Base-by-base conservation (phyloP, 208 protist genomes). In the Willaertia magna region DNA sequence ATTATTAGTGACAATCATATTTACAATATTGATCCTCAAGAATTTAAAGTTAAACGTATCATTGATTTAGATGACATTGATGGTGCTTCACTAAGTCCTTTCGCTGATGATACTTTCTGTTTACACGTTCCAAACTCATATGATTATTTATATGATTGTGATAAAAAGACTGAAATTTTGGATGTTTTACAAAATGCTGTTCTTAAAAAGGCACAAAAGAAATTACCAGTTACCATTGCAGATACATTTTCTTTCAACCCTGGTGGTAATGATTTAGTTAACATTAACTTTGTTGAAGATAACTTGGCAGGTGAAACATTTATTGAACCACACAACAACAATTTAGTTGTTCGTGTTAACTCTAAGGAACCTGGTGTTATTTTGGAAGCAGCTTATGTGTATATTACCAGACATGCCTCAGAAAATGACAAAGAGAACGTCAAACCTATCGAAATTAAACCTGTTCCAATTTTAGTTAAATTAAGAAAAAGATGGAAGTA, bases 401-500 rank as follows among this genome's bases (percentile, higher is more conserved):
- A 83, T 26, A 22, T 55, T 16, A 67, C 55, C 2, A 67, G 55
- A 67, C 55, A 67, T 67, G 55, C 55, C 55, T 67, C 55, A 67
- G 55, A 67, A 67, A 83, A 83, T 4, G 78, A 83, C 3, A 40
- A 83, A 52, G 34, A 30, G 22, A 48, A 55, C 43, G 55, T 67
- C 9, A 67, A 67, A 67, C 78, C 78, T 4, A 55, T 83, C 42
- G 78, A 83, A 55, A 30, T 83, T 18, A 83, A 83, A 40, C 30
- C 74, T 4, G 42, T 55, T 55, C 47, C 47, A 55, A 55, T 83
- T 42, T 22, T 83, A 1, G 55, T 83, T 46, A 83, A 83, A 42
- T 52, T 83, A 2, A 48, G 46, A 43, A 83, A 83, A n/a, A 83
- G 46, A 55, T 83, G 78, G 78, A 83, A 83, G 46, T 83, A 83